Evolutionary conservation across 2,329 filamentous ascomycete genomes (phyloP), one percentile per base, ranked within the genome.

Genomic region (Fusarium albidum): DNA sequence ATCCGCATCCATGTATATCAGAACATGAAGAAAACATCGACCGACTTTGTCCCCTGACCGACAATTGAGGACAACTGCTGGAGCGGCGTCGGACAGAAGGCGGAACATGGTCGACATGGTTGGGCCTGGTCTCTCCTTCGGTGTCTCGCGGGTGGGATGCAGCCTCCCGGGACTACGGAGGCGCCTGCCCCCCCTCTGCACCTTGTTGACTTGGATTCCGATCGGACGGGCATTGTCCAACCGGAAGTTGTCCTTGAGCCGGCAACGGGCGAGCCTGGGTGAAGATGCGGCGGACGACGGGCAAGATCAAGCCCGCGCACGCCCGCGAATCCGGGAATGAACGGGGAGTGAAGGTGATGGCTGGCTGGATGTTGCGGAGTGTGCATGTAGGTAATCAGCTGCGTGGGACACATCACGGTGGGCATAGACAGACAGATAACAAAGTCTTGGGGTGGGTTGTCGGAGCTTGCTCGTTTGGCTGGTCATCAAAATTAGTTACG

Each of bases 241-340:
- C 63, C 63, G 63, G 63, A 66, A 60, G 40, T 47, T 39, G 49
- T 46, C 63, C 58, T 55, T 48, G 50, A 49, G 46, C 59, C 57
- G 50, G 44, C 41, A 57, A n/a, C 31, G 62, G 59, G 54, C 38
- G 55, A 62, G 52, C 39, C 49, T 55, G 53, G 49, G 50, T 34
- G 25, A 37, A 21, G 51, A 51, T 57, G 50, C 41, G 40, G 42
- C 49, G 45, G 57, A 44, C 40, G 42, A 62, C 43, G 58, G 54
- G 58, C 47, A 62, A 44, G 49, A 42, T 44, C 49, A 52, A 32
- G 45, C 27, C 43, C 39, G 48, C 31, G 41, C 31, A 44, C 21
- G 47, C 49, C 59, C 63, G 62, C 48, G 47, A 46, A 38, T 18
- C 57, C 63, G 62, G 63, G 60, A 65, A 58, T 55, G 51, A 59